Conservation (phyloP, 2,329 filamentous ascomycete genomes). For the Mycosphaerella arachidis region DNA sequence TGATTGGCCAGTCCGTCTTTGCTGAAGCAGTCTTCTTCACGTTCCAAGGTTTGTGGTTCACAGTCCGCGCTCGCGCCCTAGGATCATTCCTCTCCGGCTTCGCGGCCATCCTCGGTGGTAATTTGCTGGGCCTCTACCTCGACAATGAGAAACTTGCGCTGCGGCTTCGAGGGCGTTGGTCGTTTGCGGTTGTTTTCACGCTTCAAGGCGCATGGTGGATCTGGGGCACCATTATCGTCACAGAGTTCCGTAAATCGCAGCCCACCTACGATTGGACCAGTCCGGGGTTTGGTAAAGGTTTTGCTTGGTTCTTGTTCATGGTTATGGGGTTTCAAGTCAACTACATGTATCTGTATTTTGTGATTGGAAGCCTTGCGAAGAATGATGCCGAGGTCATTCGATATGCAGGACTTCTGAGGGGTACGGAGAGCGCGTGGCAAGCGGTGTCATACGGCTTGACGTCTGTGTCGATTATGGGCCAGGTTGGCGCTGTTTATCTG, state of each 20-base stretch:
- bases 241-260: conserved; percentile 52
- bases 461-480: conserved; percentile 57
- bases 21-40: conserved; percentile 70
- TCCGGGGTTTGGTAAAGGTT: conserved; percentile 60
- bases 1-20: conserved; percentile 68
- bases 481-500: conserved; percentile 63
- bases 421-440: conserved; percentile 68
- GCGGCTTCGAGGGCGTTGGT: conserved; percentile 49
- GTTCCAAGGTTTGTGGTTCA: conserved; percentile 59
- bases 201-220: conserved; percentile 68
- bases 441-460: conserved; percentile 67
- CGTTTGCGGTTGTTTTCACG: conserved; percentile 52
- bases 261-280: conserved; percentile 64
- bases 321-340: conserved; percentile 67
- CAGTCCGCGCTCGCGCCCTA: conserved; percentile 63
- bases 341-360: conserved; percentile 69
- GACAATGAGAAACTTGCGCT: conserved; percentile 55
- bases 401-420: conserved; percentile 63
- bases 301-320: conserved; percentile 64
- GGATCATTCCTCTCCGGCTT: conserved; percentile 68
- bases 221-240: conserved; percentile 64
- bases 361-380: conserved; percentile 61
- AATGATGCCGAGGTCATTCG: conserved; percentile 62
- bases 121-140: conserved; percentile 61
- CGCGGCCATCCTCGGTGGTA: conserved; percentile 61